Percentiles rank a stretch among this genome's conserved stretches.
phyloP scores from a whole-genome alignment of 2,329 filamentous ascomycete species.

The Didymella pinodella region DNA sequence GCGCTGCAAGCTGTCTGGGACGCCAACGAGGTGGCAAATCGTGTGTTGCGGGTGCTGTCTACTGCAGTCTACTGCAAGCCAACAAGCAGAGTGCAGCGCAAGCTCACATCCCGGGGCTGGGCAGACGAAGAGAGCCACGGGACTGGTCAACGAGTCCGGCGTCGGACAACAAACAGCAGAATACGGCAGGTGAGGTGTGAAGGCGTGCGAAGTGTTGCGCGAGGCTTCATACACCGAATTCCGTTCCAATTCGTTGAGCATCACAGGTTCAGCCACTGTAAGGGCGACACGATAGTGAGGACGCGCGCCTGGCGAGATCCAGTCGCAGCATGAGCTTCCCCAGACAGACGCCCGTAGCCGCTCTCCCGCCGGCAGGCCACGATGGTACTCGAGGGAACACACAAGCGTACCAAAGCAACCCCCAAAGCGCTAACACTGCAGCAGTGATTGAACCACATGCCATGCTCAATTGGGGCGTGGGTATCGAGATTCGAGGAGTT shows the following conservation, averaged over 20 bases:
- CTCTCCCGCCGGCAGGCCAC: constrained; percentile 36
- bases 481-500: constrained; percentile 13
- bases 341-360: constrained; percentile 33
- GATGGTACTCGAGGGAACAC: constrained; percentile 30
- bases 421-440: constrained; percentile 31
- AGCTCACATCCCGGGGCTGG: constrained; percentile 9
- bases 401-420: constrained; percentile 28
- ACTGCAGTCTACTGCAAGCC: constrained; percentile 42
- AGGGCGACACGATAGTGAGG: constrained; percentile 34
- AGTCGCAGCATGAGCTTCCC: constrained; percentile 37
- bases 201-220: constrained; percentile 29
- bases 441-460: constrained; percentile 39
- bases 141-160: constrained; percentile 26
- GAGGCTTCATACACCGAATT: constrained; percentile 39
- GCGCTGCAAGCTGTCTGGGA: constrained; percentile 28
- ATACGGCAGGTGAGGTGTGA: constrained; percentile 24
- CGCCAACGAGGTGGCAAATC: constrained; percentile 34
- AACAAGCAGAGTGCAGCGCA: constrained; percentile 18
- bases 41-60: constrained; percentile 26
- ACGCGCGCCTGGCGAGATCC: constrained; percentile 18
- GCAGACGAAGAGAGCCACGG: constrained; percentile 14
- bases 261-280: constrained; percentile 29
- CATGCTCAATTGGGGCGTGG: constrained; percentile 36
- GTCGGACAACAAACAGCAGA: constrained; percentile 37
- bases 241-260: constrained; percentile 39